Percentiles rank a stretch among this genome's conserved stretches.
Conservation (phyloP, 2,329 filamentous ascomycete genomes). For the Karstenula rhodostoma region DNA sequence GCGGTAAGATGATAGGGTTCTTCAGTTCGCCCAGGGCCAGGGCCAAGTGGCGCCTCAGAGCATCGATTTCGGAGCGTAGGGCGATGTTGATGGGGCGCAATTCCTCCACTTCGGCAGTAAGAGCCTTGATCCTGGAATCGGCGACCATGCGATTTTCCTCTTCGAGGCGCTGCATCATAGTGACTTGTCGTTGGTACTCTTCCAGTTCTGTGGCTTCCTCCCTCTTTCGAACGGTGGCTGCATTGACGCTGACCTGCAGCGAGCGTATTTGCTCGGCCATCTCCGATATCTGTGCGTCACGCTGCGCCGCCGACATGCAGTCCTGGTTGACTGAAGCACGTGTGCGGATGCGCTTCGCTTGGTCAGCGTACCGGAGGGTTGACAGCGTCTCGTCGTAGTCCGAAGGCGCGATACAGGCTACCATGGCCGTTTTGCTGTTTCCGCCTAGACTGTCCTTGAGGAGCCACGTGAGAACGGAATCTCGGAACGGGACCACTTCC, state of each 20-base stretch:
- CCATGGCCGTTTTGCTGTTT: conserved; percentile 99
- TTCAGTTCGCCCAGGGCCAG: conserved; percentile 85
- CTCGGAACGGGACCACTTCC: conserved; percentile 88
- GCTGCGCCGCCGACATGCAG: conserved; percentile 87
- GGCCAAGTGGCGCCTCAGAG: conserved; percentile 84
- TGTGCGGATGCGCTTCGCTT: conserved; percentile 96
- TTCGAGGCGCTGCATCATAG: conserved; percentile 92
- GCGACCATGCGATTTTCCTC: conserved; percentile 90
- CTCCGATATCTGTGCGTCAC: conserved; percentile 90
- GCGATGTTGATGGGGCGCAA: conserved; percentile 64
- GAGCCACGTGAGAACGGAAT: conserved; percentile 84
- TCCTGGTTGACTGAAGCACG: conserved; percentile 96
- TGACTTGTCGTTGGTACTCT: conserved; percentile 91
- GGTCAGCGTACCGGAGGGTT: conserved; percentile 94
- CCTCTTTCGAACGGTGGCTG: conserved; percentile 70
- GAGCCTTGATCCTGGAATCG: conserved; percentile 90
- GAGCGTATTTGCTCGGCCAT: conserved; percentile 95
- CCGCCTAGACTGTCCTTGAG: conserved; percentile 95
- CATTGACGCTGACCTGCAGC: conserved; percentile 77
- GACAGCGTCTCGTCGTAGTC: conserved; percentile 98
- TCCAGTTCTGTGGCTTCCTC: conserved; percentile 87
- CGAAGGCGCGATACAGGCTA: conserved; percentile 92
- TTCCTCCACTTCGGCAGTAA: conserved; percentile 64
- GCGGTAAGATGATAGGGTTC: conserved; percentile 80
- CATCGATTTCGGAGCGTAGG: conserved; percentile 76